These are phyloP conservation scores for Nectriaceae sp. DNA, from an alignment of 2,329 filamentous ascomycete species.

Conservation along the genomic window DNA sequence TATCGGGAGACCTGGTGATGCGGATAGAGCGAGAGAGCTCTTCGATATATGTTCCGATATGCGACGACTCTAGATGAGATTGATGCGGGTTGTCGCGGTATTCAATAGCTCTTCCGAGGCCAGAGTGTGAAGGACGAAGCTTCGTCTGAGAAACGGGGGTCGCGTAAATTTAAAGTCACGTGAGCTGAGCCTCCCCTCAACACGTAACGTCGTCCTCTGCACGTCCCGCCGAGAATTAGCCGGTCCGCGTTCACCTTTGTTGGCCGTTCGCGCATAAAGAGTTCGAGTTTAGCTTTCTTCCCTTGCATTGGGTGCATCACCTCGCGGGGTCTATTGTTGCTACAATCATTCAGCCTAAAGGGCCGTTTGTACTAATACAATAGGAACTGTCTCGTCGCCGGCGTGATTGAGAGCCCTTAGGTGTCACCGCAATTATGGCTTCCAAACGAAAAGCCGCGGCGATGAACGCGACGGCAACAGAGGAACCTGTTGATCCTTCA, in stretches of 20 bases:
- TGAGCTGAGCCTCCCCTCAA: slow-evolving; percentile 31
- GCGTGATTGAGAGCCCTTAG: too few relatives aligned
- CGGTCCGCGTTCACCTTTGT: too few relatives aligned
- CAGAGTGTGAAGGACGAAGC: slow-evolving; percentile 32
- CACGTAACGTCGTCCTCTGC: not conserved
- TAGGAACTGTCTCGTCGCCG: too few relatives aligned
- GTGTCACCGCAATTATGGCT: slow-evolving; percentile 64
- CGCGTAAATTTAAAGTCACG: slow-evolving; percentile 48
- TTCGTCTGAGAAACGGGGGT: slow-evolving; percentile 31
- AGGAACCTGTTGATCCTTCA: slow-evolving; percentile 88
- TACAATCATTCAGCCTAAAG: too few relatives aligned
- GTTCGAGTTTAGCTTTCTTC: too few relatives aligned
- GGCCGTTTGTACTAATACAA: too few relatives aligned
- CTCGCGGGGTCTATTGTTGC: too few relatives aligned
- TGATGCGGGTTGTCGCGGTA: slow-evolving; percentile 26
- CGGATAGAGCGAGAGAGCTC: slow-evolving; percentile 7
- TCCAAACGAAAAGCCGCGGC: slow-evolving; percentile 86
- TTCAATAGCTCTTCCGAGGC: slow-evolving; percentile 25
- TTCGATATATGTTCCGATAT: slow-evolving; percentile 10
- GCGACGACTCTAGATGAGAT: slow-evolving; percentile 22
- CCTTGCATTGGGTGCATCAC: too few relatives aligned
- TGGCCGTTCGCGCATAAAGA: too few relatives aligned
- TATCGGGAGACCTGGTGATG: slow-evolving; percentile 15
- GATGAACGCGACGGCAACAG: slow-evolving; percentile 65
- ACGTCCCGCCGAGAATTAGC: slow-evolving; percentile 28